phyloP scores from a whole-genome alignment of 805 yeast species.

The Debaryomyces castellii region DNA sequence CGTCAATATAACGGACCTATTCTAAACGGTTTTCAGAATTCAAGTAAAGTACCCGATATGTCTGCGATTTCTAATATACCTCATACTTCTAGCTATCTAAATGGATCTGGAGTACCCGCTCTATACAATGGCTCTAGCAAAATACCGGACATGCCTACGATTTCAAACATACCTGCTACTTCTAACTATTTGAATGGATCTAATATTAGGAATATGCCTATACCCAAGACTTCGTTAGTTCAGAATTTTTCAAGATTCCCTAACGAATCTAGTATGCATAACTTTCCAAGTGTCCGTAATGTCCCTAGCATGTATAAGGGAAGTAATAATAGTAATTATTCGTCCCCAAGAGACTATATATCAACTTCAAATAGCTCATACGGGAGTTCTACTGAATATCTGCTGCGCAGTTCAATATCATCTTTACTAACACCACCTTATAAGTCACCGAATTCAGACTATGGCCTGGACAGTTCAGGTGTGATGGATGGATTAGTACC shows the following conservation, averaged over 20 bases:
- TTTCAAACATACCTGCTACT: background rate
- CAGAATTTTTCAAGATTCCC: background rate
- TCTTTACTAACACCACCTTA: background rate
- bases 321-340: background rate
- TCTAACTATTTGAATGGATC: background rate
- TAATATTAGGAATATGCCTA: background rate
- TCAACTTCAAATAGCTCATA: background rate
- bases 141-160: background rate
- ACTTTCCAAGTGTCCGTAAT: background rate
- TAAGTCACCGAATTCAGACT: background rate
- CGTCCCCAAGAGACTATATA: background rate
- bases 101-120: background rate
- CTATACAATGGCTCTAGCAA: background rate
- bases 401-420: background rate
- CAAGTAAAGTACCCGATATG: background rate
- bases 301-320: background rate
- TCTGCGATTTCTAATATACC: background rate
- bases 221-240: background rate
- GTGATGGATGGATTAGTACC: conserved; percentile 12
- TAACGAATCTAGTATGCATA: background rate
- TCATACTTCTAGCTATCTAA: background rate
- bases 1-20: background rate
- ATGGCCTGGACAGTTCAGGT: conserved; percentile 15
- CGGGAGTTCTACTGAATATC: background rate
- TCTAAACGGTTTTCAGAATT: background rate